phyloP scores from a whole-genome alignment of 495 filamentous ascomycete genomes.

The Lepidopterella palustris region DNA sequence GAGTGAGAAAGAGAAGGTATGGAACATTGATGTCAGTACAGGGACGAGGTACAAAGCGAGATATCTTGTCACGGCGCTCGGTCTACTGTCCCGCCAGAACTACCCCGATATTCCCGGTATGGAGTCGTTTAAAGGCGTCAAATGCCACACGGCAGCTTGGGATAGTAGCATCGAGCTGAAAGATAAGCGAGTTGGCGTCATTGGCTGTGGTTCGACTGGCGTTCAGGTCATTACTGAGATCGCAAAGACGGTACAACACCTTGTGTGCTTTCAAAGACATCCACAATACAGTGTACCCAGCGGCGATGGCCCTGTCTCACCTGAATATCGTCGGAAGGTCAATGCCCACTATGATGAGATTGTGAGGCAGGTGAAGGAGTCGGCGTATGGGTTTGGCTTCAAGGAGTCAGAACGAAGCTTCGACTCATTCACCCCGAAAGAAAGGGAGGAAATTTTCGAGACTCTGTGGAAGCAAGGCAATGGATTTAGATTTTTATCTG shows the following conservation, averaged over 20 bases:
- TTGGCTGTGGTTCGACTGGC: slow-evolving; percentile 8
- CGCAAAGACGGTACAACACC: not conserved
- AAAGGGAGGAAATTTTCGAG: too few species aligned
- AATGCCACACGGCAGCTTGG: slow-evolving; percentile 4
- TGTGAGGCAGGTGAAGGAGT: too few species aligned
- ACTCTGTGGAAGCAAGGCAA: too few species aligned
- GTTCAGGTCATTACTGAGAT: not conserved
- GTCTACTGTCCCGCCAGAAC: not conserved
- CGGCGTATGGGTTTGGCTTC: too few species aligned
- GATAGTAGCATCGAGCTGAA: not conserved
- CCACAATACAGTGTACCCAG: too few species aligned
- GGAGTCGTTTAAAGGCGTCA: not conserved
- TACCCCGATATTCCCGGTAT: not conserved
- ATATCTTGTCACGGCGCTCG: not conserved
- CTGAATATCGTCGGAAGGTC: too few species aligned
- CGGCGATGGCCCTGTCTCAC: too few species aligned
- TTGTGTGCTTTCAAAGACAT: not conserved
- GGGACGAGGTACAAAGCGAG: not conserved
- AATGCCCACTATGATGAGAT: too few species aligned
- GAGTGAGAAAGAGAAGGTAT: slow-evolving; percentile 13
- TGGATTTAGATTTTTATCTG: too few species aligned
- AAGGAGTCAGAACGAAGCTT: slow-evolving; percentile 23
- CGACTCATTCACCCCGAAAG: too few species aligned
- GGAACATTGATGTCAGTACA: not conserved
- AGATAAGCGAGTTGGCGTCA: slow-evolving; percentile 6